These are phyloP conservation scores for Volvox carteri DNA, from an alignment of 163 green algal genomes.

Conservation along the genomic window DNA sequence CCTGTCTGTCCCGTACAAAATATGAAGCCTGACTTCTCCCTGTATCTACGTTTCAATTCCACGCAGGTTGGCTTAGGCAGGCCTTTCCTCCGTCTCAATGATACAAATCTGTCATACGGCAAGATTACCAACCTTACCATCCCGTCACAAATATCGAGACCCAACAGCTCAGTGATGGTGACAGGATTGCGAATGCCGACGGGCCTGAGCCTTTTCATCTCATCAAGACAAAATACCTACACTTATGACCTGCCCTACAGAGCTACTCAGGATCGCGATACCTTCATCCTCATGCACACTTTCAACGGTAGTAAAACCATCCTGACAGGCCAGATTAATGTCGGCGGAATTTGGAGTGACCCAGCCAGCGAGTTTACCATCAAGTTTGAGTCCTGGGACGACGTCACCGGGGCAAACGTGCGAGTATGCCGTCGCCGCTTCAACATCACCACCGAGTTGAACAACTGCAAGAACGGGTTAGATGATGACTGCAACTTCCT, in stretches of 20 bases:
- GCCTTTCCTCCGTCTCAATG: background rate
- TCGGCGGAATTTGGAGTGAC: background rate
- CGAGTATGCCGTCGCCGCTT: background rate
- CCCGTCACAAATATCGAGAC: background rate
- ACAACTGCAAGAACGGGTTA: background rate
- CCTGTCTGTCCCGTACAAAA: too few relatives aligned
- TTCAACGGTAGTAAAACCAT: background rate
- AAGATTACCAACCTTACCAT: background rate
- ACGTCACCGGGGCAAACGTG: background rate
- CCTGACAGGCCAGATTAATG: background rate
- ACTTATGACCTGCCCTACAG: background rate
- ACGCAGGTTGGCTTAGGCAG: slow-evolving; percentile 12
- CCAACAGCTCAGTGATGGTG: background rate
- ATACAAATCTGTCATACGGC: background rate
- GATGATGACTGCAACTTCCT: slow-evolving; percentile 25
- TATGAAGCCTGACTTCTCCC: background rate
- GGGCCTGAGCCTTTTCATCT: background rate
- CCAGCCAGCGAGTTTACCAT: background rate
- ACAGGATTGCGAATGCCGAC: background rate
- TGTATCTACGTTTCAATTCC: background rate
- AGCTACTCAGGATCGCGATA: background rate
- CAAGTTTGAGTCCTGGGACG: background rate
- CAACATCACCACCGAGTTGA: background rate
- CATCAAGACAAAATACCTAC: background rate
- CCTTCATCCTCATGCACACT: background rate